These are phyloP conservation scores for Syzygium syzygioides DNA, from an alignment of 441 rosid genomes.

Conservation along the genomic window DNA sequence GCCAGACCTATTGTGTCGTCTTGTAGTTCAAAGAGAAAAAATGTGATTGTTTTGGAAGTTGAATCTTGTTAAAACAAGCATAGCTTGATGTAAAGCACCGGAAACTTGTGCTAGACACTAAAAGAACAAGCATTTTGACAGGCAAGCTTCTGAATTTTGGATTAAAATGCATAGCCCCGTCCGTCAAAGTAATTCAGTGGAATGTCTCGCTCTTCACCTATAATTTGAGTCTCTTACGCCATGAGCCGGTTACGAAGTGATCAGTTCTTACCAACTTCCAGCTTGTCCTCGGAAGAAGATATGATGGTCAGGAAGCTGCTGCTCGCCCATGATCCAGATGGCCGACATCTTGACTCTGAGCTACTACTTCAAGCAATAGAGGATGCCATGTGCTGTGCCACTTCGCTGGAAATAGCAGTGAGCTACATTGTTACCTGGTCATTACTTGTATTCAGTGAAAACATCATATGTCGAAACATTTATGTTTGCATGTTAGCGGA, in stretches of 20 bases:
- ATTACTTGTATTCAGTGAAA: neutral
- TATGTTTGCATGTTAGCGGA: neutral
- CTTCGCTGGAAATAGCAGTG: conserved; percentile 26
- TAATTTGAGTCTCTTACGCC: neutral
- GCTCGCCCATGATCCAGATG: conserved; percentile 70
- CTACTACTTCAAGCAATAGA: conserved; percentile 48
- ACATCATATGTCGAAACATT: neutral
- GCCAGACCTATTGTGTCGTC: neutral
- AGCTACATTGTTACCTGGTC: neutral
- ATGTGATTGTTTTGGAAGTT: neutral
- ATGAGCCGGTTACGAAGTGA: neutral
- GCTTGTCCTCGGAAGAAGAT: conserved; percentile 36
- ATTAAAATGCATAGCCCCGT: neutral
- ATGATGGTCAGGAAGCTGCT: conserved; percentile 48
- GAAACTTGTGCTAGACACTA: neutral
- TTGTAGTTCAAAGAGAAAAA: neutral
- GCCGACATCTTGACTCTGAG: conserved; percentile 57
- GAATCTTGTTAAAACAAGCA: neutral
- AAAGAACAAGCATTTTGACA: neutral
- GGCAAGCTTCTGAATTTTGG: neutral
- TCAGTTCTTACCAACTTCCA: neutral
- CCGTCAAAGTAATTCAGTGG: neutral
- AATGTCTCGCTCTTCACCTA: neutral
- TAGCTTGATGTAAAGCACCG: neutral
- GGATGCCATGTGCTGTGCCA: conserved; percentile 39